Evolutionary conservation across 306 rosid species (phyloP).

Genomic region (Citrullus amarus): DNA sequence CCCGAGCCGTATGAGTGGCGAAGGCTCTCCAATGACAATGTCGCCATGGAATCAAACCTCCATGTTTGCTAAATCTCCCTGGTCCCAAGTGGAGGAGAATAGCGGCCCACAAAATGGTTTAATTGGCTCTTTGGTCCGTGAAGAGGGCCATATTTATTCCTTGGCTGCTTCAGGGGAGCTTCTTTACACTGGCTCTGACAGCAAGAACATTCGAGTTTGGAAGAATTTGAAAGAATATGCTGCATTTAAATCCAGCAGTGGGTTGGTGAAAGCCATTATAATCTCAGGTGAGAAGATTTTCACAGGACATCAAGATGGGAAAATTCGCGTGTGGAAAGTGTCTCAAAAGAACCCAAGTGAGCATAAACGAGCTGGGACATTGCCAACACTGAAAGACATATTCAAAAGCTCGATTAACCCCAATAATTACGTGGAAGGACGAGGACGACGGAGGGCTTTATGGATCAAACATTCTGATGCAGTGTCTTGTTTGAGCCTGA

Average conservation of each 20-base stretch:
- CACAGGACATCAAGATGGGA: constrained; percentile 91
- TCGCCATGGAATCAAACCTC: constrained; percentile 62
- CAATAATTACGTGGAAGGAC: constrained; percentile 52
- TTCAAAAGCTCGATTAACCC: constrained; percentile 85
- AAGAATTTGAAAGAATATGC: constrained; percentile 65
- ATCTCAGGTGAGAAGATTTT: constrained; percentile 58
- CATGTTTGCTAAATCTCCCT: constrained; percentile 28
- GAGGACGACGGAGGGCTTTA: constrained; percentile 41
- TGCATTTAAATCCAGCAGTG: constrained; percentile 81
- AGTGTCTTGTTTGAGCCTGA: constrained; percentile 62
- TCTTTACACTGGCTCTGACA: constrained; percentile 83
- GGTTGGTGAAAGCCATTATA: constrained; percentile 69
- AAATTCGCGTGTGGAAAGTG: constrained; percentile 74
- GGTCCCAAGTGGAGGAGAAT: constrained; percentile 12
- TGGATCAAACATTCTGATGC: constrained; percentile 93
- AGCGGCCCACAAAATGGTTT: constrained; percentile 21
- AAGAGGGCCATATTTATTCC: constrained; percentile 89
- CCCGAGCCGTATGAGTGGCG: constrained; percentile 30
- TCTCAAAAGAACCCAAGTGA: constrained; percentile 35
- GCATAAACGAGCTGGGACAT: constrained; percentile 76
- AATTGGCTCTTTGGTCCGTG: constrained; percentile 54
- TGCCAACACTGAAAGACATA: constrained; percentile 72
- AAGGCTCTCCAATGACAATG: constrained; percentile 66
- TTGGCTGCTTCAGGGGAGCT: constrained; percentile 58
- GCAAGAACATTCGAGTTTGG: constrained; percentile 94